Evolutionary conservation across 1,139 yeast species (phyloP).

Genomic region (Protomyces inouyei): DNA sequence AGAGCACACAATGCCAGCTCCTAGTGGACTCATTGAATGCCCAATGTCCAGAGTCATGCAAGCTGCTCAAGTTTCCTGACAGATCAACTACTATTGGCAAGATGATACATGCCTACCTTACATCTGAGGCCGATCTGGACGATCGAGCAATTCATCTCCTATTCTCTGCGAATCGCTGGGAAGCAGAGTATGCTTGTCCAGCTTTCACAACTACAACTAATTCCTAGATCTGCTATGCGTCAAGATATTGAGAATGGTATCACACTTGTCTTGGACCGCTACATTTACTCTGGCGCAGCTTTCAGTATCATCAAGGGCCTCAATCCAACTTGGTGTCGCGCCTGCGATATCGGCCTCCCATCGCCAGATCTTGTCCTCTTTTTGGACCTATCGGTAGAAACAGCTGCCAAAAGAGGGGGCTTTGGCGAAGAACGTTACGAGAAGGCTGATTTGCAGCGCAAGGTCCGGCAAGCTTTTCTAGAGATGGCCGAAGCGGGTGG

Average conservation of each 20-base stretch:
- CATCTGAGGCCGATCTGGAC: constrained; percentile 39
- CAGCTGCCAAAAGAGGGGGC: constrained; percentile 60
- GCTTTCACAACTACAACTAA: neutral
- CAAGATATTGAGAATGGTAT: constrained; percentile 45
- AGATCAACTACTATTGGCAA: constrained; percentile 75
- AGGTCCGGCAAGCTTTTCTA: constrained; percentile 60
- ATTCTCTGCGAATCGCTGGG: constrained; percentile 96
- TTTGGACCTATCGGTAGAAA: constrained; percentile 54
- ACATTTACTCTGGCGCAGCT: constrained; percentile 88
- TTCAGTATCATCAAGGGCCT: constrained; percentile 83
- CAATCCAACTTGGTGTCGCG: constrained; percentile 66
- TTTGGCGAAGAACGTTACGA: constrained; percentile 95
- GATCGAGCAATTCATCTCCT: constrained; percentile 81
- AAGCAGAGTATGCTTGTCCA: constrained; percentile 46
- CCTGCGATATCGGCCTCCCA: constrained; percentile 80
- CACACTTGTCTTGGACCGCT: constrained; percentile 71
- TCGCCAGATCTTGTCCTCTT: constrained; percentile 81
- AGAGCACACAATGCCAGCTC: constrained; percentile 72
- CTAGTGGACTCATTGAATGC: constrained; percentile 38
- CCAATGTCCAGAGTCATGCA: neutral
- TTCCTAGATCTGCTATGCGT: neutral
- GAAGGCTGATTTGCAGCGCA: constrained; percentile 59
- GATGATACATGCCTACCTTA: constrained; percentile 68
- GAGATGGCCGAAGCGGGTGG: constrained; percentile 30
- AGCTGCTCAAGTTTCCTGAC: constrained; percentile 66